Base-by-base conservation (phyloP, 805 yeast genomes). In the Nakazawaea laoshanensis region DNA sequence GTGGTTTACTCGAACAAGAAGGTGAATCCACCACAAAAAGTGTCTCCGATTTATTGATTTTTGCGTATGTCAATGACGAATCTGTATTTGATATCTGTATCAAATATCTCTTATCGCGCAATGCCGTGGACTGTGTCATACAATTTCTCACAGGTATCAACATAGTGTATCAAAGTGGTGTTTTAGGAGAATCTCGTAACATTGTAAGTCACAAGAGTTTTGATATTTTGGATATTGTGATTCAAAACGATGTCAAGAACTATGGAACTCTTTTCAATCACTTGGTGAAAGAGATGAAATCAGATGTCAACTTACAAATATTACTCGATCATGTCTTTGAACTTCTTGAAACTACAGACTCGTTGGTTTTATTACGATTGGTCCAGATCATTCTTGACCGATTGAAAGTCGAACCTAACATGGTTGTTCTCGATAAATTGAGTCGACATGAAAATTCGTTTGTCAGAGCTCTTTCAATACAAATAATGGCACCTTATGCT, bases 231-330 rank as follows among this genome's bases (percentile, higher is more conserved):
- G 44, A 45, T 29, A 29, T 42, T 1, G 29, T 53, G 1, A 46
- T 42, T 23, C 34, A 38, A 14, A 49, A 48, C 24, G 31, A 49
- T 5, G 54, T 55, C 37, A 47, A 40, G 13, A 19, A 27, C 20
- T 21, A 22, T 16, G 7, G n/a, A 4, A 27, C 39, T 3, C 13
- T 21, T 19, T 30, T 46, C 29, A 39, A 42, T 29, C 51, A 52
- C 17, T 31, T 55, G 14, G 37, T 54, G 12, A 42, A 42, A 12
- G 58, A 56, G 33, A 35, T 55, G 1, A 60, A 49, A 24, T 50
- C 57, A 18, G 62, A 58, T 33, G 41, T 46, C 26, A 57, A 58
- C 25, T n/a, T n/a, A n/a, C n/a, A n/a, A n/a, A n/a, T n/a, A n/a
- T n/a, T n/a, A n/a, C n/a, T n/a, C n/a, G n/a, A n/a, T n/a, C n/a